Evolutionary conservation across 2,329 filamentous ascomycete species (phyloP).

Genomic region (Trichoderma lentiforme): DNA sequence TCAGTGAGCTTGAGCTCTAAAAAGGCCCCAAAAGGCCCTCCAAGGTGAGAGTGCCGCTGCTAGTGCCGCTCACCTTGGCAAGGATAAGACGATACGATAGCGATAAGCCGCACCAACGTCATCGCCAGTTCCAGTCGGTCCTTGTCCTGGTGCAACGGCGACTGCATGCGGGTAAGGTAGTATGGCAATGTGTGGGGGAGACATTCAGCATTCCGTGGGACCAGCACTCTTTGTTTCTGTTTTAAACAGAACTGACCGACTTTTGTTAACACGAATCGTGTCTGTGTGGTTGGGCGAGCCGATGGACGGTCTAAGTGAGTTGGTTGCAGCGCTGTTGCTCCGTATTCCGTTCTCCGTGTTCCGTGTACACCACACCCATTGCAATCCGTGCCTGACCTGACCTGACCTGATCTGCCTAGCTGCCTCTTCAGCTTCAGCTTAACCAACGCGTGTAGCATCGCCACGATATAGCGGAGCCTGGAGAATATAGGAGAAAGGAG

Average conservation of each 20-base stretch:
- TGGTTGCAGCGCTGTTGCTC: constrained; percentile 1
- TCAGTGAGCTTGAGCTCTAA: constrained; percentile 13
- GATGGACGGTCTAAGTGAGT: background rate
- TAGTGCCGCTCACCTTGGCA: constrained; percentile 17
- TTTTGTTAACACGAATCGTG: background rate
- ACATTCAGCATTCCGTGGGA: background rate
- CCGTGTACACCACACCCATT: constrained; percentile 5
- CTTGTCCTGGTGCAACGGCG: constrained; percentile 2
- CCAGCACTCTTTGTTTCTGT: background rate
- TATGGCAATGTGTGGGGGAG: constrained; percentile 1
- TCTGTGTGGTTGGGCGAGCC: background rate
- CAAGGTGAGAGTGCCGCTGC: constrained; percentile 13
- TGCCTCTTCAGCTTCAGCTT: background rate
- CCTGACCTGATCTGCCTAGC: constrained; percentile 6
- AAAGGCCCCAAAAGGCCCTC: background rate
- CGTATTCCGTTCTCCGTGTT: constrained; percentile 1
- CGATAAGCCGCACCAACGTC: constrained; percentile 14
- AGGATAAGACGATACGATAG: constrained; percentile 11
- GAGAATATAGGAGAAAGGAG: background rate
- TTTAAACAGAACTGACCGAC: background rate
- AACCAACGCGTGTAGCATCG: background rate
- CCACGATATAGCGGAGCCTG: background rate
- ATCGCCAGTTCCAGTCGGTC: background rate
- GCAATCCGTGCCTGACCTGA: background rate
- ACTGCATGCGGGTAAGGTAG: background rate